These are phyloP conservation scores for Ilyonectria destructans DNA, from an alignment of 2,329 filamentous ascomycete genomes.

Conservation along the genomic window DNA sequence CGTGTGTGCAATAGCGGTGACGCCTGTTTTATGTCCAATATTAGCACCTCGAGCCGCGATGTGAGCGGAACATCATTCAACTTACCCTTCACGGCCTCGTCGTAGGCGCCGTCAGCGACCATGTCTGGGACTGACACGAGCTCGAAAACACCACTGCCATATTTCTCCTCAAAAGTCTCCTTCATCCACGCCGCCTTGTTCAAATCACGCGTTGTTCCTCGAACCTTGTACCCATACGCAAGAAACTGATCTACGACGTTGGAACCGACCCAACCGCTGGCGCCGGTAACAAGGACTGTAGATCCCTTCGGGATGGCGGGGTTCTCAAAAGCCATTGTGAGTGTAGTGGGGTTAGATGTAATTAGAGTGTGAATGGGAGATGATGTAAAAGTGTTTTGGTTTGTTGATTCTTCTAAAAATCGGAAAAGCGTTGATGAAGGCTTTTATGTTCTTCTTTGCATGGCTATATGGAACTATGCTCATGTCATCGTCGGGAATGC, in stretches of 20 bases:
- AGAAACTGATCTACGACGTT: conserved; percentile 57
- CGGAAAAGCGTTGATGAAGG: too few species aligned
- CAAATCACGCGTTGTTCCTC: conserved; percentile 57
- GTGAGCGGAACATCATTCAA: not conserved
- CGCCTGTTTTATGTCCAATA: conserved; percentile 22
- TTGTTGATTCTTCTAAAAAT: too few species aligned
- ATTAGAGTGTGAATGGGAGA: too few species aligned
- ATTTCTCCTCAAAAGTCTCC: conserved; percentile 50
- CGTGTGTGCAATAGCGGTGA: conserved; percentile 55
- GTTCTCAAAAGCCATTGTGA: too few species aligned
- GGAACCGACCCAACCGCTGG: conserved; percentile 58
- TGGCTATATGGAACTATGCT: too few species aligned
- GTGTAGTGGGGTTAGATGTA: too few species aligned
- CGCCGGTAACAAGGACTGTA: conserved; percentile 58
- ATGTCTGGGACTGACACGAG: conserved; percentile 55
- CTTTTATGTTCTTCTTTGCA: too few species aligned
- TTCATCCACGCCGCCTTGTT: conserved; percentile 52
- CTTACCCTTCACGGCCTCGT: conserved; percentile 47
- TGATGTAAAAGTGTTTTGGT: too few species aligned
- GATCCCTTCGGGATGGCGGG: conserved; percentile 40
- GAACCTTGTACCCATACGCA: conserved; percentile 57
- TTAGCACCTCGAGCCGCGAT: not conserved
- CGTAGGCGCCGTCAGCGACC: conserved; percentile 40
- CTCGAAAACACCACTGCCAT: conserved; percentile 53
- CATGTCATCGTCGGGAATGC: too few species aligned